Conservation (phyloP, 106 monocot species). For the Chionographis japonica region DNA sequence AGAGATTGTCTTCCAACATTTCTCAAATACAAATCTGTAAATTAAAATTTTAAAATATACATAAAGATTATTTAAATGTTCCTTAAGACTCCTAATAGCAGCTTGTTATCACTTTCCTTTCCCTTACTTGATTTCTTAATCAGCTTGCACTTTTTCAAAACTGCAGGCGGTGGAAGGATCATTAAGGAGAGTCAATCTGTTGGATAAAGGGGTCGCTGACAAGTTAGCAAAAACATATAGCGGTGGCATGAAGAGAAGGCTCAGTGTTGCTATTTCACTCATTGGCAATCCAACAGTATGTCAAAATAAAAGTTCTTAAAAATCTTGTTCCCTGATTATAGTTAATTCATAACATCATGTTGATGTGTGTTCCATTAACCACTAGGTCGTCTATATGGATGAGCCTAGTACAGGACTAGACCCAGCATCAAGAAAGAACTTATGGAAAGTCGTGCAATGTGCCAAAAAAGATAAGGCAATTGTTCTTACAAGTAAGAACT, state of each 20-base stretch:
- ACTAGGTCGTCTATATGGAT: slow-evolving; percentile 32
- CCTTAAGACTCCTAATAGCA: too few species aligned
- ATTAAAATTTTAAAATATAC: too few species aligned
- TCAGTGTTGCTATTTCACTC: slow-evolving; percentile 39
- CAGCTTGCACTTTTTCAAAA: not conserved
- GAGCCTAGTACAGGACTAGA: slow-evolving; percentile 40
- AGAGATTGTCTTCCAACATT: too few species aligned
- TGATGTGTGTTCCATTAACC: not conserved
- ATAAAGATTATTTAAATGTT: too few species aligned
- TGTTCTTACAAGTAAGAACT: slow-evolving; percentile 24
- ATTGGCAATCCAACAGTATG: slow-evolving; percentile 38
- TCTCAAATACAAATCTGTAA: too few species aligned
- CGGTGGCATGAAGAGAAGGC: slow-evolving; percentile 40
- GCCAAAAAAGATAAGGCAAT: slow-evolving; percentile 21
- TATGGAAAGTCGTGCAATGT: slow-evolving; percentile 14
- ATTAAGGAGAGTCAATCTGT: slow-evolving; percentile 8
- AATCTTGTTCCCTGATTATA: not conserved
- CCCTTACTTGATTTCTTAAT: too few species aligned
- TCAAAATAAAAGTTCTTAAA: not conserved
- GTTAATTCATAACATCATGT: not conserved
- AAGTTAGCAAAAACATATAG: slow-evolving; percentile 18
- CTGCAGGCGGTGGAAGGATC: slow-evolving; percentile 21
- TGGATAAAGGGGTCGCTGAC: slow-evolving; percentile 5
- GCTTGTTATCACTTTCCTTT: too few species aligned
- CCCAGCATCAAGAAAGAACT: slow-evolving; percentile 28